These are phyloP conservation scores for Carex kokanica DNA, from an alignment of 176 grass and related monocot genomes.

Conservation along the genomic window DNA sequence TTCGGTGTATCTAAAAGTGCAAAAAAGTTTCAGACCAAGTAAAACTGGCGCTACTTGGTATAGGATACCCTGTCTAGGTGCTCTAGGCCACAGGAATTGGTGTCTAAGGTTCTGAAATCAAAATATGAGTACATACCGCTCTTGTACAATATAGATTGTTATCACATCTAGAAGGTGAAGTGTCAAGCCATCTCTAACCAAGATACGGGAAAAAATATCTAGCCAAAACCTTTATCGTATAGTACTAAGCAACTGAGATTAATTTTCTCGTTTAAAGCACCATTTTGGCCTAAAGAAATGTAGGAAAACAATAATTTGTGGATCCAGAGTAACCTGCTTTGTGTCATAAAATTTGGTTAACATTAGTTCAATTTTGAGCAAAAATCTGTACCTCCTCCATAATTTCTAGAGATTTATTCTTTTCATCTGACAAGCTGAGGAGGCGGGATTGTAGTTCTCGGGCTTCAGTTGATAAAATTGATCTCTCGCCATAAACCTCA, in stretches of 20 bases:
- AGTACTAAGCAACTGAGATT: neutral
- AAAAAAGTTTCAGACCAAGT: neutral
- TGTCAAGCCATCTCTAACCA: neutral
- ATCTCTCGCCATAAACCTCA: constrained; percentile 62
- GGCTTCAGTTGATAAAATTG: constrained; percentile 69
- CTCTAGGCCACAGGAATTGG: neutral
- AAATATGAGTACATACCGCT: neutral
- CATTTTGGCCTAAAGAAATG: neutral
- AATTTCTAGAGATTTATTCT: constrained; percentile 29
- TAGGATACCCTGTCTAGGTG: neutral
- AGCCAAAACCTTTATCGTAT: neutral
- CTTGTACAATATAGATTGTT: neutral
- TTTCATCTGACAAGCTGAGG: constrained; percentile 47
- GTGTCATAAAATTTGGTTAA: neutral
- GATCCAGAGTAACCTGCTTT: neutral
- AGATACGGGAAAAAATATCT: neutral
- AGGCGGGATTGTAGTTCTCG: constrained; percentile 51
- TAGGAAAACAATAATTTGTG: neutral
- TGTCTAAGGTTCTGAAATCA: neutral
- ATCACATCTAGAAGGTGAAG: neutral
- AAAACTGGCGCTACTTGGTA: neutral
- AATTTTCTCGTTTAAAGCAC: neutral
- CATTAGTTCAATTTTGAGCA: neutral
- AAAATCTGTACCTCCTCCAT: constrained; percentile 41
- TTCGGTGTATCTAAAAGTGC: constrained; percentile 41